Base-by-base conservation (phyloP, 2,329 filamentous ascomycete species). In the Erysiphe pulchra region DNA sequence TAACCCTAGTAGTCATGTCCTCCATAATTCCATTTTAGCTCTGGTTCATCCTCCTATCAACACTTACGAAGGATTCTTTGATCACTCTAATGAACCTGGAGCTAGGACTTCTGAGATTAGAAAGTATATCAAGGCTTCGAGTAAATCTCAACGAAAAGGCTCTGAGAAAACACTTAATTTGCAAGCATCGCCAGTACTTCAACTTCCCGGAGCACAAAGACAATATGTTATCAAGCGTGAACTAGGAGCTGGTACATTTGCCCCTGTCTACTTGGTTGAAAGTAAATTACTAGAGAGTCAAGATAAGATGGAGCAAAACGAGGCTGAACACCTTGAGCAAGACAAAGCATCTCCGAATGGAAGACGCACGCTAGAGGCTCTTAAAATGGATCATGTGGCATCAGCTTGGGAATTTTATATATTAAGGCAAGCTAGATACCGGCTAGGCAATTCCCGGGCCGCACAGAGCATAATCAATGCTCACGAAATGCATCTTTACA, bases 321-420 rank as follows among this genome's bases (percentile, higher is more conserved):
- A 64, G 40, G 8, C 8, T 28, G 24, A 28, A 9, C 24, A 28
- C 4, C 24, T 28, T 9, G 8, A 28, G 24, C 24, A 28, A 28
- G 24, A 28, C 24, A 7, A 7, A 28, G 58, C 56, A 45, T 59
- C 53, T 45, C 59, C 56, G 64, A 61, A 4, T 65, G 65, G 47
- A 73, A 80, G 70, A 73, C 14, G 14, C 2, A 17, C 11, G 12
- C 68, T 90, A 4, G 85, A 94, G 60, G 90, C 90, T 1, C 68
- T 98, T 53, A 98, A 98, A 62, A 86, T 93, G 75, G 90, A 98
- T 62, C 73, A 80, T 31, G 84, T 86, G 0, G 82, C 87, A 0
- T 80, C 77, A 4, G 70, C 81, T 0, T 98, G 90, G 90, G 90
- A 98, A 58, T 98, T 95, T 57, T 81, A 93, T 62, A 92, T 98